Evolutionary conservation across 805 yeast species (phyloP), one percentile per base, ranked within the genome.

Genomic region (Zygosaccharomyces siamensis): DNA sequence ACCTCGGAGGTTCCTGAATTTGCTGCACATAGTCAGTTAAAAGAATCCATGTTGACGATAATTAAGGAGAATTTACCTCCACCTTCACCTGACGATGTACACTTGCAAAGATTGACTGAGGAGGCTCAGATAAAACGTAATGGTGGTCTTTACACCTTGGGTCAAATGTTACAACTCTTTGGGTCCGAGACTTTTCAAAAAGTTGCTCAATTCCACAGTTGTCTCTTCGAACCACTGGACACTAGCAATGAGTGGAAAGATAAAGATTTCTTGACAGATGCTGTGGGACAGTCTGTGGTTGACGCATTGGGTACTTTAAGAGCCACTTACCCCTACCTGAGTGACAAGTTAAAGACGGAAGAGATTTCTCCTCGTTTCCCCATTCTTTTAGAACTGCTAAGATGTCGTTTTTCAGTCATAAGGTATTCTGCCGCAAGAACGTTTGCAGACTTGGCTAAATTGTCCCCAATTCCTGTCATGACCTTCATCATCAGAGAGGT

Each of bases 1-100:
- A 89, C 97, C 0, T 80, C 93, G 3, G 97, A 90, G 62, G 97
- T 92, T 28, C 99, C 99, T 2, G 97, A 89, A 60, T 93, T 88
- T 61, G 73, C 74, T 12, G 83, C 85, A 39, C 86, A 86, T 57
- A 76, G 78, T 33, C 66, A 69, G 11, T 71, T 75, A 48, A 73
- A 67, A 14, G 80, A 78, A 39, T 70, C 71, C 11, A 84, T 92
- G 10, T 68, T 90, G 46, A 88, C 97, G 1, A 73, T 89, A 56
- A 73, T 80, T 47, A 88, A 87, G 58, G 97, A 89, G 56, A 95
- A 87, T 54, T 79, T 83, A 1, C 74, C 74, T 43, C 67, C 80
- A 1, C 84, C 80, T 51, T 80, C 83, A 5, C 75, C 77, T 12
- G 89, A 83, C 53, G 74, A 78, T 49, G 76, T 81, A 0, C 76